A percentile compares a stretch with the other conserved stretches of the same genome.
Conservation (phyloP, 345 rosid genomes). For the Capsella bursapastoris region DNA sequence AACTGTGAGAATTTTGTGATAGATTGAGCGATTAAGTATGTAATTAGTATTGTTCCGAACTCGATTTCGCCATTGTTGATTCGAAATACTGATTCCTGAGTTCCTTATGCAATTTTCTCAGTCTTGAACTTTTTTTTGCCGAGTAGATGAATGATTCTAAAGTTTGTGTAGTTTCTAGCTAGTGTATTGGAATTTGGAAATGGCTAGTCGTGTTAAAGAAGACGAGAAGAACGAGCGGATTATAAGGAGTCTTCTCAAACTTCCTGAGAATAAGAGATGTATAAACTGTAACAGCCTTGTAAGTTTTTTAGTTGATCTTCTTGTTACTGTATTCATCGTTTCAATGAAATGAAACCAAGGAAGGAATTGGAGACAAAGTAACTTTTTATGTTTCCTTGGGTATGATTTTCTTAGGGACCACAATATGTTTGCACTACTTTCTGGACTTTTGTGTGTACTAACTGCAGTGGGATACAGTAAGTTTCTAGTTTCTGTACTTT, state of each 20-base stretch:
- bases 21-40: conserved; percentile 7
- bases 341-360: not conserved
- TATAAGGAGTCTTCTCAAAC: conserved; percentile 89
- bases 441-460: conserved; percentile 96
- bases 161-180: not conserved
- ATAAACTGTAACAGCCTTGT: conserved; percentile 95
- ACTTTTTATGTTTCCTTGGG: not conserved
- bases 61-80: conserved; percentile 22
- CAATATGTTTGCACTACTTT: conserved; percentile 97
- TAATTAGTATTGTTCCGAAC: not conserved
- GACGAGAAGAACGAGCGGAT: conserved; percentile 85
- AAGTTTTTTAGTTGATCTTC: conserved; percentile 26
- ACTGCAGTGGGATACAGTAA: conserved; percentile 98
- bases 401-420: conserved; percentile 68
- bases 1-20: not conserved
- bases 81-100: not conserved
- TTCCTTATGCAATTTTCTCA: not conserved
- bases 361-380: not conserved
- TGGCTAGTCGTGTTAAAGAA: conserved; percentile 81
- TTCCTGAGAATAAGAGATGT: conserved; percentile 82
- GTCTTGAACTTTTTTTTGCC: not conserved
- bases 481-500: conserved; percentile 21
- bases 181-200: conserved; percentile 30
- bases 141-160: not conserved
- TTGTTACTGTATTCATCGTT: not conserved